Conservation (phyloP, 2,329 filamentous ascomycete genomes). For the Talaromyces sp. region DNA sequence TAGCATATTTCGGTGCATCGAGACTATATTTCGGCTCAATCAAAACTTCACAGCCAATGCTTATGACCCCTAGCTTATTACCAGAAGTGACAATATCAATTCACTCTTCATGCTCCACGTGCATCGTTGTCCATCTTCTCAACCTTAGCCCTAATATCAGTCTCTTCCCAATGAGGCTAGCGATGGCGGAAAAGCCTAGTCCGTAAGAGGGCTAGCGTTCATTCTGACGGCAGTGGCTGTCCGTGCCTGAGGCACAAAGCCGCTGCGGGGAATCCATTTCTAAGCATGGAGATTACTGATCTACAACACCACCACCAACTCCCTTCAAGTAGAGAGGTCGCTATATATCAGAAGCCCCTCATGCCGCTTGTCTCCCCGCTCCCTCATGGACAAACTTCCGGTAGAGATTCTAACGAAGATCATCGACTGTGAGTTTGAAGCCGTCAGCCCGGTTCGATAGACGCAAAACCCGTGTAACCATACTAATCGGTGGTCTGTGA, state of each 20-base stretch:
- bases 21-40: background rate
- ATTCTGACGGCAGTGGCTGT: background rate
- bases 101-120: background rate
- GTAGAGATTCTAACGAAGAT: constrained; percentile 65
- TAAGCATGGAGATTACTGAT: background rate
- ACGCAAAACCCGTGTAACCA: background rate
- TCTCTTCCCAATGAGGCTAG: background rate
- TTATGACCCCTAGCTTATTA: background rate
- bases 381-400: constrained; percentile 56
- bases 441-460: background rate
- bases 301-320: background rate
- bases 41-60: background rate
- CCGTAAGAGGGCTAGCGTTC: background rate
- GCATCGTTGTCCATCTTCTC: background rate
- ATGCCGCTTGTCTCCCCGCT: constrained; percentile 16
- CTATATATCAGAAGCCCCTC: constrained; percentile 16
- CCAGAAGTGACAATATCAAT: background rate
- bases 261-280: constrained; percentile 1
- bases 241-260: background rate
- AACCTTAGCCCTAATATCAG: background rate
- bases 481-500: background rate
- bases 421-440: constrained; percentile 55
- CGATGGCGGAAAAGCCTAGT: fast-evolving
- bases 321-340: constrained; percentile 1
- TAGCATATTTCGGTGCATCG: background rate